A percentile compares a stretch with the other conserved stretches of the same genome.
Conservation (phyloP, 2,329 filamentous ascomycete genomes). For the Fusarium solani-melongenae region DNA sequence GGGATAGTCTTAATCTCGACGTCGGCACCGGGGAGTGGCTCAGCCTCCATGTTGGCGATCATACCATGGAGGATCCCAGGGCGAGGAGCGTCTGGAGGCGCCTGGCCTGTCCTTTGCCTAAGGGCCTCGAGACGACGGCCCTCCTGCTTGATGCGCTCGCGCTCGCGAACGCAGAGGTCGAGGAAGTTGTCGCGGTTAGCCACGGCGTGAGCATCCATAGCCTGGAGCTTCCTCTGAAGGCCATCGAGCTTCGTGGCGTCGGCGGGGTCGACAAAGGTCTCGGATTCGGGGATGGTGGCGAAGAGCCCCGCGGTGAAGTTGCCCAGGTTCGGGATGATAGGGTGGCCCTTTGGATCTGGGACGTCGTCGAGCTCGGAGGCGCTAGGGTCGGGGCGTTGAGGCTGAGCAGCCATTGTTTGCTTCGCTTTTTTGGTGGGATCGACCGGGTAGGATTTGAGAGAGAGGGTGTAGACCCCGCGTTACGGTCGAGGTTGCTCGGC, state of each 20-base stretch:
- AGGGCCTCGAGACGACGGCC: constrained; percentile 31
- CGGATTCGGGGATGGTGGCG: constrained; percentile 42
- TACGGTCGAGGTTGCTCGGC: neutral
- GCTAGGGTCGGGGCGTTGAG: neutral
- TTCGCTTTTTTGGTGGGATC: neutral
- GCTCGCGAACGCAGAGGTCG: constrained; percentile 45
- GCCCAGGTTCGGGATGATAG: constrained; percentile 17
- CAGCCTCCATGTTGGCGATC: constrained; percentile 46
- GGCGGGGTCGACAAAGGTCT: neutral
- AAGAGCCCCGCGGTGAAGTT: constrained; percentile 43
- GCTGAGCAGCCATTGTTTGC: constrained; percentile 22
- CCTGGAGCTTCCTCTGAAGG: constrained; percentile 35
- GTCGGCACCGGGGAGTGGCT: neutral
- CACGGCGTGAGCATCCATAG: constrained; percentile 41
- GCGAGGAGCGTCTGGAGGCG: neutral
- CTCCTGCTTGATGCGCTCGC: constrained; percentile 44
- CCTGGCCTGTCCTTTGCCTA: neutral
- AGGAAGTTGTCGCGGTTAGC: constrained; percentile 47
- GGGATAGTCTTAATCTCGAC: constrained; percentile 26
- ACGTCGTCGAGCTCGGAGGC: neutral
- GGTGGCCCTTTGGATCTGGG: constrained; percentile 21
- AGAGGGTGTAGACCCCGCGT: neutral
- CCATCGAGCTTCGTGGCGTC: constrained; percentile 24
- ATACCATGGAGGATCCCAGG: constrained; percentile 34
- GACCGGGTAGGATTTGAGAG: neutral